Evolutionary conservation across 75 land plant species (phyloP).

Genomic region (Selaginella moellendorffii): DNA sequence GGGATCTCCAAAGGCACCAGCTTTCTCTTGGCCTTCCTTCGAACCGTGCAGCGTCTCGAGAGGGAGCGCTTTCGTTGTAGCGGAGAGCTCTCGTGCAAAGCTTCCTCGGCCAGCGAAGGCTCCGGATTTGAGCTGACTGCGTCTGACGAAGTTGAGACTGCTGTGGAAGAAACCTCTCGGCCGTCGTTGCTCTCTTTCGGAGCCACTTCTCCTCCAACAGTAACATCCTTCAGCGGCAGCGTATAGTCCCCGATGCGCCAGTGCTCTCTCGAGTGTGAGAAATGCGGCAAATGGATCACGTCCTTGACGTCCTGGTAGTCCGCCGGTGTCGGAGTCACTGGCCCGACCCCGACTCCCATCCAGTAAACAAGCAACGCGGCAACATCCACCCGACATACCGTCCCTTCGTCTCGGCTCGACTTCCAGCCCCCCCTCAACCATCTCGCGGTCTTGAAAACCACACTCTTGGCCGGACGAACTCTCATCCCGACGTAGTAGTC

Average conservation of each 20-base stretch:
- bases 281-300: conserved; percentile 51
- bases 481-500: conserved; percentile 88
- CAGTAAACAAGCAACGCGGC: conserved; percentile 66
- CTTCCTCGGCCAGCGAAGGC: too few relatives aligned
- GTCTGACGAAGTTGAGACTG: too few relatives aligned
- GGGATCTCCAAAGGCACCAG: not conserved
- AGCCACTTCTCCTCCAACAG: too few relatives aligned
- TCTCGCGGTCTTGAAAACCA: conserved; percentile 60
- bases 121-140: too few relatives aligned
- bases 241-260: conserved; percentile 97
- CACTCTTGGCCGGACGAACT: conserved; percentile 58
- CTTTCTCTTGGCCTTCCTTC: not conserved
- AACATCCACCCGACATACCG: conserved; percentile 57
- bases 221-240: conserved; percentile 30
- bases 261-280: conserved; percentile 61
- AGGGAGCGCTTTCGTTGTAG: too few relatives aligned
- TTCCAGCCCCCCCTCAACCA: conserved; percentile 91
- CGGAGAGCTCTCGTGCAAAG: not conserved
- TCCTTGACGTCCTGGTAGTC: conserved; percentile 73
- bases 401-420: conserved; percentile 80
- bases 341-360: conserved; percentile 73
- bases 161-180: too few relatives aligned
- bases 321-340: conserved; percentile 52
- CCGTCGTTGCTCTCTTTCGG: too few relatives aligned
- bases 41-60: not conserved